Evolutionary conservation across 108 stramenopile genomes (phyloP).

Genomic region (Nannochloropsis salina): DNA sequence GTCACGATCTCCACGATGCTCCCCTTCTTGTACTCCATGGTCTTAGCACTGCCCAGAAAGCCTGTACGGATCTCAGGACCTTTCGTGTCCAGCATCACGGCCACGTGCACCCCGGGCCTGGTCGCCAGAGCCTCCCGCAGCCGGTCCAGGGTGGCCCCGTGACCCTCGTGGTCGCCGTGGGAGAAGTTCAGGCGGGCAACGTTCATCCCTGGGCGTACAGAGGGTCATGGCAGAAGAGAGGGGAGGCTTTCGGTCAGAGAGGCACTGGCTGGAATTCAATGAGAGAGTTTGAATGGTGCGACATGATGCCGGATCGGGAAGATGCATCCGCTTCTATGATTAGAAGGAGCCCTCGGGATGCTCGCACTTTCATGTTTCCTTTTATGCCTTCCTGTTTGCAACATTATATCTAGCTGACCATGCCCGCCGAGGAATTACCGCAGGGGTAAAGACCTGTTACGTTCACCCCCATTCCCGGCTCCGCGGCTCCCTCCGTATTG

Average conservation of each 20-base stretch:
- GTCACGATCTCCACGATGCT: conserved; percentile 22
- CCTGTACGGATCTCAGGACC: conserved; percentile 59
- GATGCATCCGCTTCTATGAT: too few relatives aligned
- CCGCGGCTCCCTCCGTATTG: neutral
- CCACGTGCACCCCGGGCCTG: conserved; percentile 41
- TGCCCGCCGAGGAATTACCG: too few relatives aligned
- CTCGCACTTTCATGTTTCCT: neutral
- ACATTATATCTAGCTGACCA: too few relatives aligned
- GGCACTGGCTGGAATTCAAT: too few relatives aligned
- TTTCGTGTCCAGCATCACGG: conserved; percentile 53
- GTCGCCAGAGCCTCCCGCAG: conserved; percentile 49
- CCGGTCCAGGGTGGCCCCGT: conserved; percentile 48
- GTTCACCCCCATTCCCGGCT: neutral
- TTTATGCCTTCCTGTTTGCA: neutral
- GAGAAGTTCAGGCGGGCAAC: conserved; percentile 87
- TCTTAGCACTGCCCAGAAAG: conserved; percentile 21
- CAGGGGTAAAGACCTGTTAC: neutral
- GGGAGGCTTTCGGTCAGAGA: neutral
- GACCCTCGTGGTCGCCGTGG: conserved; percentile 59
- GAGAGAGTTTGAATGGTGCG: too few relatives aligned
- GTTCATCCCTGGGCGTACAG: conserved; percentile 67
- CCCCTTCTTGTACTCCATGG: conserved; percentile 3
- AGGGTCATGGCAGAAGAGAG: neutral
- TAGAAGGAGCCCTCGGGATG: too few relatives aligned
- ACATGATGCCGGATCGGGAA: too few relatives aligned